These are phyloP conservation scores for Aquilaria malaccensis DNA, from an alignment of 345 rosid genomes.

Conservation along the genomic window DNA sequence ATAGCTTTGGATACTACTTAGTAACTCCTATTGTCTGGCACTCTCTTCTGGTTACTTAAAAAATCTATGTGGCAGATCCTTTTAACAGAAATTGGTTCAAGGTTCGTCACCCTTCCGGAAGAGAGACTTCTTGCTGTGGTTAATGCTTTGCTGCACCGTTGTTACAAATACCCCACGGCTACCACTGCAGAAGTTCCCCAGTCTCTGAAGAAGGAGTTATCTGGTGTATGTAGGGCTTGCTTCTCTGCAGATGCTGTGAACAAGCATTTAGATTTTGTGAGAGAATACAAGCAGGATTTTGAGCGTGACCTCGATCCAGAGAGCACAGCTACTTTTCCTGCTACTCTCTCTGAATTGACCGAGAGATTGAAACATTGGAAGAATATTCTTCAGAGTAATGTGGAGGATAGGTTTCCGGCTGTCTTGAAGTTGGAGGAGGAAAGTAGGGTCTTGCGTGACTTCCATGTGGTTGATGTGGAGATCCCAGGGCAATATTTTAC, in stretches of 20 bases:
- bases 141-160: conserved; percentile 95
- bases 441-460: conserved; percentile 86
- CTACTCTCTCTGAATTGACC: conserved; percentile 84
- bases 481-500: conserved; percentile 97
- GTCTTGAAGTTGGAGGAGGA: conserved; percentile 96
- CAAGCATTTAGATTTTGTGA: conserved; percentile 97
- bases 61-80: conserved; percentile 41
- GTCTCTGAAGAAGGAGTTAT: conserved; percentile 96
- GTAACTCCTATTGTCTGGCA: too few relatives aligned
- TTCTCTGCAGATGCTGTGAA: conserved; percentile 97
- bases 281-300: conserved; percentile 95
- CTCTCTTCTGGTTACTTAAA: not conserved
- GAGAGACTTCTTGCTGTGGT: conserved; percentile 98
- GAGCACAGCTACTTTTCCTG: conserved; percentile 85
- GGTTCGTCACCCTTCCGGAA: conserved; percentile 94
- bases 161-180: conserved; percentile 97
- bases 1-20: not conserved
- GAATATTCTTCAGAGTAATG: conserved; percentile 95
- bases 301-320: conserved; percentile 99
- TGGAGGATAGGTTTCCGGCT: conserved; percentile 95
- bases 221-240: conserved; percentile 98
- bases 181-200: conserved; percentile 98
- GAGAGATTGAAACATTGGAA: conserved; percentile 93
- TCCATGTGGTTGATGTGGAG: conserved; percentile 97
- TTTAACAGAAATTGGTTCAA: conserved; percentile 93